A percentile compares a stretch with the other conserved stretches of the same genome.
Evolutionary conservation across 306 rosid species (phyloP).

Genomic region (Oemleria cerasiformis): DNA sequence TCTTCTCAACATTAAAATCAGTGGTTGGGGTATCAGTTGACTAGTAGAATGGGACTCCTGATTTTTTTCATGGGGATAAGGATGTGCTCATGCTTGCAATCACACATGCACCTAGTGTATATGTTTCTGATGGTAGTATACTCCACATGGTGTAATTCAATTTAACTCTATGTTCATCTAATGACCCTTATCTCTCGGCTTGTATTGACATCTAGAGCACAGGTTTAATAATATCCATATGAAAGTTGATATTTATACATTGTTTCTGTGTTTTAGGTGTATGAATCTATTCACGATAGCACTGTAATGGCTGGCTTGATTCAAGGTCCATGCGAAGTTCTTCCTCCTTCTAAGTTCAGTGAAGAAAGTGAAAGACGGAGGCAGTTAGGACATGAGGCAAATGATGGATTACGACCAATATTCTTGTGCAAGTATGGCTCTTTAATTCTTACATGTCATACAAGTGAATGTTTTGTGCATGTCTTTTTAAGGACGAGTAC

Average conservation of each 20-base stretch:
- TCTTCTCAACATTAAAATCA: background rate
- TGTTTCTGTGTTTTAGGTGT: conserved; percentile 53
- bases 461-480: background rate
- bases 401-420: conserved; percentile 45
- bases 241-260: conserved; percentile 15
- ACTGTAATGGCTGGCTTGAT: conserved; percentile 65
- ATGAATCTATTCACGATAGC: conserved; percentile 66
- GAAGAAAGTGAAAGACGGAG: conserved; percentile 66
- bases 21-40: conserved; percentile 19
- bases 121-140: background rate
- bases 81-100: background rate
- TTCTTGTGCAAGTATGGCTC: conserved; percentile 83
- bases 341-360: conserved; percentile 59
- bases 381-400: conserved; percentile 41
- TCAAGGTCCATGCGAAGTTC: conserved; percentile 80
- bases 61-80: background rate
- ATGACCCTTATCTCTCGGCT: background rate
- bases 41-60: background rate
- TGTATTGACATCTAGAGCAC: background rate
- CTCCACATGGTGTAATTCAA: background rate
- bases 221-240: background rate
- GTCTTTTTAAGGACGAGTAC: background rate
- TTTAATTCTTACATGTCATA: conserved; percentile 10
- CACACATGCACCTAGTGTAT: background rate
- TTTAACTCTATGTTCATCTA: background rate